phyloP scores from a whole-genome alignment of 2,329 filamentous ascomycete genomes.

The Coniochaeta sp. region DNA sequence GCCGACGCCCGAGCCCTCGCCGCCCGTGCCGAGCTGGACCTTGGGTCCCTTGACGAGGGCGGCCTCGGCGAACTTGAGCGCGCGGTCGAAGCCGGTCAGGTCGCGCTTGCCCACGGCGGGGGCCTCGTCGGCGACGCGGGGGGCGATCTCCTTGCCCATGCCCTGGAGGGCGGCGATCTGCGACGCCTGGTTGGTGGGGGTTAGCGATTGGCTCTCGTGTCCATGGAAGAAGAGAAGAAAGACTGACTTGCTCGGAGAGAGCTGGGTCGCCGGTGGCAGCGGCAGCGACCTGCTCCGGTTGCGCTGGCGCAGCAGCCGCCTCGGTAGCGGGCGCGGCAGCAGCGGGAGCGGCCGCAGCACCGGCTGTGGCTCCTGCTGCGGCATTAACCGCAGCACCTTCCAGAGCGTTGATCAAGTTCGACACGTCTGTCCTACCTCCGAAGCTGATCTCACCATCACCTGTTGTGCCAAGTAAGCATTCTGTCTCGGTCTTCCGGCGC shows the following conservation, averaged over 20 bases:
- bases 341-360: conserved; percentile 13
- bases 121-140: conserved; percentile 21
- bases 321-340: conserved; percentile 9
- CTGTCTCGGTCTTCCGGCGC: background rate
- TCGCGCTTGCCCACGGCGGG: conserved; percentile 33
- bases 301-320: background rate
- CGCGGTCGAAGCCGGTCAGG: conserved; percentile 37
- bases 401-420: conserved; percentile 35
- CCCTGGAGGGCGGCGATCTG: conserved; percentile 37
- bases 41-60: conserved; percentile 38
- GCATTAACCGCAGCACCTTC: conserved; percentile 37
- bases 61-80: conserved; percentile 36
- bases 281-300: background rate
- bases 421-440: conserved; percentile 35
- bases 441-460: conserved; percentile 40
- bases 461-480: conserved; percentile 13
- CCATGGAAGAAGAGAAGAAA: no score
- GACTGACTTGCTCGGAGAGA: conserved; percentile 26
- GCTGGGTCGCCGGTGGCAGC: conserved; percentile 21
- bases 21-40: conserved; percentile 38
- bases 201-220: conserved; percentile 3
- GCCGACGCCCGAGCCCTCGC: conserved; percentile 30
- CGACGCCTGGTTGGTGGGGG: conserved; percentile 20
- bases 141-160: conserved; percentile 41
- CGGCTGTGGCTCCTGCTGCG: conserved; percentile 20